These are phyloP conservation scores for Kurtzmaniella natalensis DNA, from an alignment of 1,139 yeast species.

Conservation along the genomic window DNA sequence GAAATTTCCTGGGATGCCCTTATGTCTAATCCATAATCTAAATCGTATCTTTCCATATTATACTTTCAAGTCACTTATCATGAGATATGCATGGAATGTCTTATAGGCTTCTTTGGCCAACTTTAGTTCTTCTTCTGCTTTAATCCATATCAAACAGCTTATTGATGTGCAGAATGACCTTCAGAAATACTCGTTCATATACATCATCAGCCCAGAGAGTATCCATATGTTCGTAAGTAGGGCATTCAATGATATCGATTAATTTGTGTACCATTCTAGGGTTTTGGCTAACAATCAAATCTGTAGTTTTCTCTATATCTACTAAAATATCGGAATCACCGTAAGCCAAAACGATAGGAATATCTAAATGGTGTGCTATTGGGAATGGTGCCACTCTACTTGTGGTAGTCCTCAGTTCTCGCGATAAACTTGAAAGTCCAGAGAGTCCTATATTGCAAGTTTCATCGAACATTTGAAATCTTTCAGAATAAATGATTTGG, in stretches of 20 bases:
- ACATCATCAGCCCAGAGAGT: constrained; percentile 31
- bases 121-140: not conserved
- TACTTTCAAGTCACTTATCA: no score
- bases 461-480: constrained; percentile 49
- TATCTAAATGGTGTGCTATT: constrained; percentile 36
- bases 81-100: no score
- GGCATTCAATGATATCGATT: constrained; percentile 20
- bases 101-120: no score
- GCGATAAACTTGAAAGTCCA: constrained; percentile 20
- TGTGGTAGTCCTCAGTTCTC: constrained; percentile 18
- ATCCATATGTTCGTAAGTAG: constrained; percentile 34
- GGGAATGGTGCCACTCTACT: constrained; percentile 59
- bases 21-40: no score
- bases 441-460: constrained; percentile 25
- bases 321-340: constrained; percentile 41
- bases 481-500: constrained; percentile 36
- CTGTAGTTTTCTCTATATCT: constrained; percentile 30
- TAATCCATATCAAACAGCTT: not conserved
- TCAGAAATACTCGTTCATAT: constrained; percentile 23
- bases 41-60: no score
- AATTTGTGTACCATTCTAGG: constrained; percentile 21
- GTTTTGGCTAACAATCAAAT: constrained; percentile 22
- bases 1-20: no score
- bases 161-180: constrained; percentile 12
- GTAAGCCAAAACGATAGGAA: constrained; percentile 39